phyloP scores from a whole-genome alignment of 768 basidiomycete species.

The Psilocybe subaeruginosa region DNA sequence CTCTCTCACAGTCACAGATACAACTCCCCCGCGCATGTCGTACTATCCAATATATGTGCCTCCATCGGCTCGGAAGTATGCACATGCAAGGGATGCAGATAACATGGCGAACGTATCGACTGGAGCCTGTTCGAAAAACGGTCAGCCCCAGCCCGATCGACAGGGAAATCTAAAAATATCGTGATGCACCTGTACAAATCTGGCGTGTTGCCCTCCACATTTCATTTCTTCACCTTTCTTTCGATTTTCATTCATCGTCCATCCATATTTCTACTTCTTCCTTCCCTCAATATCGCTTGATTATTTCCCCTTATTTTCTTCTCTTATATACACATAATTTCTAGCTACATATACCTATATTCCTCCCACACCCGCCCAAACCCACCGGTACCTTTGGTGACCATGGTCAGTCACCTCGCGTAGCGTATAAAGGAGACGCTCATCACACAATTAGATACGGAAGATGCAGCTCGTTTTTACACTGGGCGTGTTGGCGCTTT shows the following conservation, averaged over 20 bases:
- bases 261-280: no score
- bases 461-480: background rate
- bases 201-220: background rate
- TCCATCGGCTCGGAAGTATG: no score
- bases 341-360: background rate
- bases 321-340: no score
- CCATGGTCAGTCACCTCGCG: background rate
- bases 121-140: background rate
- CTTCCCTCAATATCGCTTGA: background rate
- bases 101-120: no score
- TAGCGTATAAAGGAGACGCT: background rate
- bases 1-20: no score
- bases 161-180: background rate
- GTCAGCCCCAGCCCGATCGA: background rate
- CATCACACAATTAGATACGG: background rate
- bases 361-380: no score
- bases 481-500: conserved; percentile 7
- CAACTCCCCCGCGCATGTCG: no score
- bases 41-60: no score
- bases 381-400: no score
- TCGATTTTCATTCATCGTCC: background rate
- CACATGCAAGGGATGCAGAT: no score
- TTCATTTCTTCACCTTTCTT: background rate
- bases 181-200: background rate
- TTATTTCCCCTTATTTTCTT: no score